Percentiles rank a stretch among this genome's conserved stretches.
These are phyloP conservation scores for Hymenoscyphus albidus DNA, from an alignment of 2,329 filamentous ascomycete species.

Conservation along the genomic window DNA sequence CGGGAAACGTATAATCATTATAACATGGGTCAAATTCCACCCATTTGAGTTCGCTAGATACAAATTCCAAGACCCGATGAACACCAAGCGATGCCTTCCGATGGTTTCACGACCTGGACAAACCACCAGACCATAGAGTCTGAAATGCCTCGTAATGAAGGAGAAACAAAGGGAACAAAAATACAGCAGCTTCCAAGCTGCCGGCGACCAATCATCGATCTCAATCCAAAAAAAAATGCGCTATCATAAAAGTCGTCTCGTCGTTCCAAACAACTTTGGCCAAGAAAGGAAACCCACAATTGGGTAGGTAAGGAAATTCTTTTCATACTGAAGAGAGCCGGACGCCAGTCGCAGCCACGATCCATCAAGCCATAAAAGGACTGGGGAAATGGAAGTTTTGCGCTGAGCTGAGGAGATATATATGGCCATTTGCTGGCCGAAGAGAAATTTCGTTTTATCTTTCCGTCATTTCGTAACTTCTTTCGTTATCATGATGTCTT, in stretches of 20 bases:
- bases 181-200: constrained; percentile 18
- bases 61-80: constrained; percentile 22
- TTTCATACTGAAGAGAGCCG: constrained; percentile 13
- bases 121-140: constrained; percentile 10
- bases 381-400: constrained; percentile 19
- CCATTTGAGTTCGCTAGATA: constrained; percentile 29
- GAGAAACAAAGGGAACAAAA: constrained; percentile 18
- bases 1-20: constrained; percentile 11
- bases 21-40: constrained; percentile 4
- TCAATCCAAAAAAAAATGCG: constrained; percentile 8
- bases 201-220: constrained; percentile 16
- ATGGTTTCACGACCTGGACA: constrained; percentile 7
- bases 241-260: constrained; percentile 31
- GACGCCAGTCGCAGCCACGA: constrained; percentile 11
- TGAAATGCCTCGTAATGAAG: constrained; percentile 16
- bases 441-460: constrained; percentile 38
- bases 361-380: constrained; percentile 13
- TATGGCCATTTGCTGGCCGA: constrained; percentile 44
- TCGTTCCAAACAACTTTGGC: constrained; percentile 25
- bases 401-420: constrained; percentile 39
- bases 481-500: constrained; percentile 42
- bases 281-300: constrained; percentile 19
- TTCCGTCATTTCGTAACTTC: constrained; percentile 46
- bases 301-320: constrained; percentile 23
- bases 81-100: constrained; percentile 29